Conservation (phyloP, 2,329 filamentous ascomycete species). For the Fusarium sp. region DNA sequence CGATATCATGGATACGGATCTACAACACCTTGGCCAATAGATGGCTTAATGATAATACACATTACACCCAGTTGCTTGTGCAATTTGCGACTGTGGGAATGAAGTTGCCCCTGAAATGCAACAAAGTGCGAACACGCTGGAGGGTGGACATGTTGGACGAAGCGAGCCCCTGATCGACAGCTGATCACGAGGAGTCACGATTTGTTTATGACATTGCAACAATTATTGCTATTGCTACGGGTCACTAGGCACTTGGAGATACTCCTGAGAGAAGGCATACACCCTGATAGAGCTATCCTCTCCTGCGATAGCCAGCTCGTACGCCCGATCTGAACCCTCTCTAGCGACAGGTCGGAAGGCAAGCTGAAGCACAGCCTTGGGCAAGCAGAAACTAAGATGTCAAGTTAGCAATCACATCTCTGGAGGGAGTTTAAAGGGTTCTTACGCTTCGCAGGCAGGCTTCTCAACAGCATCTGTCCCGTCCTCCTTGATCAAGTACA, state of each 20-base stretch:
- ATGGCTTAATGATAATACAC: constrained; percentile 42
- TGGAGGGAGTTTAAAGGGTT: constrained; percentile 3
- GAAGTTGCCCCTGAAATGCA: background rate
- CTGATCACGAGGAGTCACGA: background rate
- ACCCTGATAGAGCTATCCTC: constrained; percentile 72
- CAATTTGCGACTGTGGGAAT: background rate
- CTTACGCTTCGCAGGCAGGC: constrained; percentile 55
- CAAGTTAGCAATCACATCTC: constrained; percentile 22
- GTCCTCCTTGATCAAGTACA: constrained; percentile 56
- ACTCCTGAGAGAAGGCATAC: constrained; percentile 57
- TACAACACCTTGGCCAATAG: constrained; percentile 25
- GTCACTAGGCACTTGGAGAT: constrained; percentile 34
- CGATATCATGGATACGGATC: constrained; percentile 36
- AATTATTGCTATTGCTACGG: constrained; percentile 27
- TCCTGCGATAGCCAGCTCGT: constrained; percentile 66
- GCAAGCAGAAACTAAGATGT: constrained; percentile 55
- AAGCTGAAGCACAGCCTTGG: constrained; percentile 74
- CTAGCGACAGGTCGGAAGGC: constrained; percentile 70
- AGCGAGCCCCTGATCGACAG: background rate
- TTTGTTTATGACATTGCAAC: constrained; percentile 5
- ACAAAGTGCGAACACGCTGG: background rate
- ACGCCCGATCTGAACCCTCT: constrained; percentile 43
- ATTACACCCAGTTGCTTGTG: background rate
- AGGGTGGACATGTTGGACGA: background rate
- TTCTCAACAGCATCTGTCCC: constrained; percentile 54